Conservation (phyloP, 139 green algal genomes). For the Chlamydomonas asymmetrica region DNA sequence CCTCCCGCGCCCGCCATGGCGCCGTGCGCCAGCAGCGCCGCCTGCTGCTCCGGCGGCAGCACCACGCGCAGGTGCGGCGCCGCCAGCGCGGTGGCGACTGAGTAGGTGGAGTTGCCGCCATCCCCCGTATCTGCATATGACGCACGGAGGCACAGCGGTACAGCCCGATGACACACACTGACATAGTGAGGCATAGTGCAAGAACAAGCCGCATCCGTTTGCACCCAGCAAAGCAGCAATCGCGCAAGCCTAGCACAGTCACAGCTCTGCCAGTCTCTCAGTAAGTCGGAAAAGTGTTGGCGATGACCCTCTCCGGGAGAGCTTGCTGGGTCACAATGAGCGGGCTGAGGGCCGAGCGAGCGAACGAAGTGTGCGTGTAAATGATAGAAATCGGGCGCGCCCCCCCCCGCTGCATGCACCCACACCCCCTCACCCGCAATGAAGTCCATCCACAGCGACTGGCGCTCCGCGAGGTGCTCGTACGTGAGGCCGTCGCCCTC, state of each 20-base stretch:
- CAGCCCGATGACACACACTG: not conserved
- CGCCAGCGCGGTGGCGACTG: conserved; percentile 75
- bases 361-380: too few species aligned
- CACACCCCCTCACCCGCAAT: conserved; percentile 41
- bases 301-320: too few species aligned
- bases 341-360: too few species aligned
- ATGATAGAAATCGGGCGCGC: too few species aligned
- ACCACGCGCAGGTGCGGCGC: conserved; percentile 48
- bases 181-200: not conserved
- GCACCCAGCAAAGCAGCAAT: not conserved
- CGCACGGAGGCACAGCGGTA: not conserved
- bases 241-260: not conserved
- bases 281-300: too few species aligned
- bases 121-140: conserved; percentile 84
- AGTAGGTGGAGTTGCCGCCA: conserved; percentile 85
- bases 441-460: conserved; percentile 88
- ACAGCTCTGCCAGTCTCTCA: too few species aligned
- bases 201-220: too few species aligned
- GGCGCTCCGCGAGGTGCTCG: conserved; percentile 65
- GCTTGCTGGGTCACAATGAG: too few species aligned
- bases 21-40: not conserved
- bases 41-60: conserved; percentile 13
- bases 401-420: too few species aligned
- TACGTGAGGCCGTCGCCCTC: conserved; percentile 88
- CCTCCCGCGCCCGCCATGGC: not conserved